Percentiles rank a stretch among this genome's conserved stretches.
These are phyloP conservation scores for Solanum aculeatissimum DNA, from an alignment of 305 asterid species.

Conservation along the genomic window DNA sequence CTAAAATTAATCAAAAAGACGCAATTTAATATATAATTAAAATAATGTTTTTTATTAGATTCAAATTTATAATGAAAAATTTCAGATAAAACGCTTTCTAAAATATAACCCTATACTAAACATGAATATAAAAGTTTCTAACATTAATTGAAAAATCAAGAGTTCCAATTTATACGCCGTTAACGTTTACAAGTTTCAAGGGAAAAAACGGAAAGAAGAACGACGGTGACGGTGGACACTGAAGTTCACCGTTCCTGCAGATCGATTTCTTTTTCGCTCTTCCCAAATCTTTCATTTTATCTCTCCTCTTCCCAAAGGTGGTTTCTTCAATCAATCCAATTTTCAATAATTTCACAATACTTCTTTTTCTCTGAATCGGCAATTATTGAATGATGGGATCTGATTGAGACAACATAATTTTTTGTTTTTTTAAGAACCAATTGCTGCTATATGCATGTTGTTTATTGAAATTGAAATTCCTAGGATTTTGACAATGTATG, in stretches of 20 bases:
- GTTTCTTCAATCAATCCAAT: background rate
- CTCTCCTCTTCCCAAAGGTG: background rate
- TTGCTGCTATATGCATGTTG: background rate
- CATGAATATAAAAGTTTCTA: background rate
- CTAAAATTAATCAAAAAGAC: too few relatives aligned
- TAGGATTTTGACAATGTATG: background rate
- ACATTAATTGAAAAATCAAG: background rate
- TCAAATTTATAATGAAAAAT: too few relatives aligned
- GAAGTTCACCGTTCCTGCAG: background rate
- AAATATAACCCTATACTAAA: background rate
- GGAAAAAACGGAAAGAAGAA: background rate
- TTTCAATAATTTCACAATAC: background rate
- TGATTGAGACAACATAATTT: background rate
- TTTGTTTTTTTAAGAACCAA: background rate
- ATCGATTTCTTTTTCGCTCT: background rate
- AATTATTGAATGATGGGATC: background rate
- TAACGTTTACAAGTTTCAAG: background rate
- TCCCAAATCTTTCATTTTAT: background rate
- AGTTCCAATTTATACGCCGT: background rate
- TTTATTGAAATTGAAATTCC: background rate
- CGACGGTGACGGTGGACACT: background rate
- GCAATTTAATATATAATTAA: too few relatives aligned
- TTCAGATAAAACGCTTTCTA: too few relatives aligned
- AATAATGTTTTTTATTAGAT: too few relatives aligned
- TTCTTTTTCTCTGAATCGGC: background rate